Evolutionary conservation across 768 basidiomycete genomes (phyloP), one percentile per base, ranked within the genome.

Genomic region (Cantharellus cinnabarinus): DNA sequence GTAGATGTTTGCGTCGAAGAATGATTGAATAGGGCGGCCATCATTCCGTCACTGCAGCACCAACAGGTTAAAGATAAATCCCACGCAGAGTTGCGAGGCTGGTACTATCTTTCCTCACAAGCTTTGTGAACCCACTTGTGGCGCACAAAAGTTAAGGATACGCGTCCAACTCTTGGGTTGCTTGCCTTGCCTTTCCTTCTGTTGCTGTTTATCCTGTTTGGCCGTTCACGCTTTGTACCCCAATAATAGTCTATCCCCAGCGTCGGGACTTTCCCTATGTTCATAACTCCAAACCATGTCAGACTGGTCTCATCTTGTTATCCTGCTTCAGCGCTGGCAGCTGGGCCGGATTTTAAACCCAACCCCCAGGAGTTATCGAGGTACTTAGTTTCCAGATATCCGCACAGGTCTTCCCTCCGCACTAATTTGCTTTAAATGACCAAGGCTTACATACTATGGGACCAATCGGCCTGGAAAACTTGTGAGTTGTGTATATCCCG

Each of bases 251-350:
- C 52, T 37, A 10, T 38, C 38, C 14, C 10, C 52, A 14, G 35
- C 44, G 44, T 20, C 3, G 51, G 39, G 7, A 58, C 51, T 42
- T 50, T 42, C 58, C 48, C 51, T 34, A 50, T 59, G 20, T 41
- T 61, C 60, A 62, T 89, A 71, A 82, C 83, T 59, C 82, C 88
- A 62, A 80, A 84, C 72, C 88, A 90, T 73, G 78, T 89, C 65
- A 79, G 81, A 65, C 80, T 90, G 62, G 78, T 93, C 67, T 79
- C 80, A 58, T 80, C 87, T 41, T 93, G 89, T 69, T 94, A 93
- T 68, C 90, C 90, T 14, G 81, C 88, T 57, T 75, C 80, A 3
- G 76, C 93, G 41, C 72, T 82, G 58, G 79, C 83, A 15, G 76
- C 86, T 29, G 85, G 79, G 41, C 83, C 89, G 56, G 80, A 83